These are phyloP conservation scores for Boletales sp. DNA, from an alignment of 768 basidiomycete species.

Conservation along the genomic window DNA sequence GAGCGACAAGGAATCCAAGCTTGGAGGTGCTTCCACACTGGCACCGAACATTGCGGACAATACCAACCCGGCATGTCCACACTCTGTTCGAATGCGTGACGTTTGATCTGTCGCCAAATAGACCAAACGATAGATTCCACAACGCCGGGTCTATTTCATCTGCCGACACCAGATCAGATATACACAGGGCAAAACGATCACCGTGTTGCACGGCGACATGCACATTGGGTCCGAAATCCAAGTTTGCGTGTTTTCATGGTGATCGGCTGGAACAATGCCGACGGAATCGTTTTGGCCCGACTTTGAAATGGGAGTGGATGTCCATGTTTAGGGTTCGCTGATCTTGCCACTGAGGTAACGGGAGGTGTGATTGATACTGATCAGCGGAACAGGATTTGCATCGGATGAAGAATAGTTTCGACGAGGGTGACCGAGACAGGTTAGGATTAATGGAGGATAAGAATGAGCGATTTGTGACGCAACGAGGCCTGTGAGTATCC, in stretches of 20 bases:
- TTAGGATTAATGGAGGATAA: background rate
- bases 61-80: no score
- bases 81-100: background rate
- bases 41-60: no score
- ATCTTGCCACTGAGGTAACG: background rate
- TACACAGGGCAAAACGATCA: background rate
- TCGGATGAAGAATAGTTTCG: background rate
- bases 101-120: background rate
- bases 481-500: conserved; percentile 15
- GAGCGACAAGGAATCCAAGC: no score
- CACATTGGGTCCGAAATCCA: conserved; percentile 1
- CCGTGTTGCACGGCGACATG: background rate
- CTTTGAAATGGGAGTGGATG: conserved; percentile 3
- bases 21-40: no score
- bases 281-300: conserved; percentile 1
- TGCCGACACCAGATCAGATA: background rate
- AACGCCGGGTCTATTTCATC: background rate
- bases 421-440: background rate
- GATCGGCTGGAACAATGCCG: conserved; percentile 1
- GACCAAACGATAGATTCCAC: background rate
- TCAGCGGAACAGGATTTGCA: conserved; percentile 11
- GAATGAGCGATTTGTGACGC: conserved; percentile 1
- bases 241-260: background rate
- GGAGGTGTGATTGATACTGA: conserved; percentile 10
- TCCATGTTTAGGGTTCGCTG: conserved; percentile 6